Base-by-base conservation (phyloP, 2,329 filamentous ascomycete genomes). In the Huntiella omanensis region DNA sequence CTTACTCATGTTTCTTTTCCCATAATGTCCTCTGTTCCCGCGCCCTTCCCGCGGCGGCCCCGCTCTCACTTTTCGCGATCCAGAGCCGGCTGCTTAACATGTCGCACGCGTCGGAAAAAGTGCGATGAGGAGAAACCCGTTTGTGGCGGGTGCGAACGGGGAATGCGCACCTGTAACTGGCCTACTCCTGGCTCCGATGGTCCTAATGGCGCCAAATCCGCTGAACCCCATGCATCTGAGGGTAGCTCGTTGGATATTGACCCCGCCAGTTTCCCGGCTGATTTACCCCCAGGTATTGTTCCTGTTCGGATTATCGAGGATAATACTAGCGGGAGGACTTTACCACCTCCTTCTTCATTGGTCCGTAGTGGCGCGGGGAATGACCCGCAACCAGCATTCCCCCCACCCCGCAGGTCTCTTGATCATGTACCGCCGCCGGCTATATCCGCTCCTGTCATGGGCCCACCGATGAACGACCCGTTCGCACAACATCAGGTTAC, bases 71-170 rank as follows among this genome's bases (percentile, higher is more conserved):
- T 50, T 36, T 50, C 45, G 16, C 48, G 48, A 6, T 50, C 48
- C 12, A 47, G 50, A 11, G 58, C 59, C 32, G 64, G 64, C 10
- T 67, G 64, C 52, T 51, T 64, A 43, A 66, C 64, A 51, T 67
- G 64, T 54, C 64, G 65, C 52, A 58, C 58, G 19, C 60, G 64
- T 39, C 66, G 67, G 57, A 67, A 67, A 58, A 67, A 67, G 53
- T 68, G 64, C 54, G 64, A 67, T 49, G 65, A 68, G 54, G 55
- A 53, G 7, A 65, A 64, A 51, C 64, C 64, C 2, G 58, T 58
- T 37, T 67, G 64, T 50, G 57, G 57, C 32, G 59, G 62, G 44
- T 65, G 62, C 36, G 53, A 52, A 33, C 53, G 54, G 15, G 58
- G 57, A 43, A 50, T 50, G n/a, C 51, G 58, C 11, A 50, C 43